These are phyloP conservation scores for Phytopythium chamaehyphon DNA, from an alignment of 352 stramenopile species.

Conservation along the genomic window DNA sequence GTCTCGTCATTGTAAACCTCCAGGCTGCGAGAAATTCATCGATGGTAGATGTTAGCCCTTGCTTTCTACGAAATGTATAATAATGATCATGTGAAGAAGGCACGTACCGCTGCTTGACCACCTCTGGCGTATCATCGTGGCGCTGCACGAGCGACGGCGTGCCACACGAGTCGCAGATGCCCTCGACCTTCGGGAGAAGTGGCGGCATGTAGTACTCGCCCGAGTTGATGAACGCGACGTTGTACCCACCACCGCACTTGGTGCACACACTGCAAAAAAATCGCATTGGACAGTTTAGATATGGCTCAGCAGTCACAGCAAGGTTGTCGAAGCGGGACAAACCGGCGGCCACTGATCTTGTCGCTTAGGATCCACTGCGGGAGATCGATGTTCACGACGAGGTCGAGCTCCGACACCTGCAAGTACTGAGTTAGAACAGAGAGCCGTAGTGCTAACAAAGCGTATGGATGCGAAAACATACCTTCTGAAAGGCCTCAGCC, in stretches of 20 bases:
- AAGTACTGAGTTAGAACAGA: too few relatives aligned
- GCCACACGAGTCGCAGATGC: constrained; percentile 79
- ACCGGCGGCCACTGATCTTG: constrained; percentile 88
- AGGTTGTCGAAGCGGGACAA: constrained; percentile 4
- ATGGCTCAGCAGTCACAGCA: neutral
- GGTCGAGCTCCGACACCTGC: constrained; percentile 59
- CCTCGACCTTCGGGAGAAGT: constrained; percentile 81
- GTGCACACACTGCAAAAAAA: constrained; percentile 58
- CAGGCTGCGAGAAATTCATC: constrained; percentile 27
- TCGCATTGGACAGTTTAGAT: neutral
- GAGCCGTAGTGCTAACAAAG: too few relatives aligned
- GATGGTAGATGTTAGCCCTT: neutral
- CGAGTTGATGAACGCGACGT: constrained; percentile 84
- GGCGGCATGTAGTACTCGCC: constrained; percentile 89
- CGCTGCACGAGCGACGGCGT: constrained; percentile 70
- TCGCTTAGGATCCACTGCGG: constrained; percentile 85
- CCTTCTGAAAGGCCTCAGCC: constrained; percentile 76
- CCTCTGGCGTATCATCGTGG: constrained; percentile 74
- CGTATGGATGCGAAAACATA: neutral
- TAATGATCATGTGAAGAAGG: neutral
- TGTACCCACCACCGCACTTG: constrained; percentile 83
- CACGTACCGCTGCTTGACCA: constrained; percentile 64
- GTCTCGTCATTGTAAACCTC: constrained; percentile 90
- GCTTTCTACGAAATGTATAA: neutral
- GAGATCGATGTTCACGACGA: constrained; percentile 88